Conservation (phyloP, 164 flowering plant species). For the Tetracentron sinense region DNA sequence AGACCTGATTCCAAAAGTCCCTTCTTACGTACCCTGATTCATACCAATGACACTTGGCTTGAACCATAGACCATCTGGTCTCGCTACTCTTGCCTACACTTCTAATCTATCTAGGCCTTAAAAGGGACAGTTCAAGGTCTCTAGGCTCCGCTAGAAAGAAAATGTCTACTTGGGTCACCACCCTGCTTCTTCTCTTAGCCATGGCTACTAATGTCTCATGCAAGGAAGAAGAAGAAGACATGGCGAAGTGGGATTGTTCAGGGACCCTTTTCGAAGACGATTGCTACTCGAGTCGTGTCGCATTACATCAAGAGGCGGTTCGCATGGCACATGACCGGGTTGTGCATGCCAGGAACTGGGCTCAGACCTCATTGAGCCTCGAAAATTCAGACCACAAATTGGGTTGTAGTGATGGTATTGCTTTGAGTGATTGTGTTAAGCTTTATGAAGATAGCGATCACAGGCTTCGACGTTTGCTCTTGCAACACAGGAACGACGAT, state of each 20-base stretch:
- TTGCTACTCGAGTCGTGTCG: background rate
- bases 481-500: slow-evolving; percentile 26
- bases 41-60: no score
- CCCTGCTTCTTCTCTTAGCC: slow-evolving; percentile 19
- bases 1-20: no score
- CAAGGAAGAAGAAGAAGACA: slow-evolving; percentile 6
- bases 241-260: background rate
- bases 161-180: slow-evolving; percentile 21
- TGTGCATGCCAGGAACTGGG: slow-evolving; percentile 22
- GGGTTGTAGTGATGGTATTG: slow-evolving; percentile 4
- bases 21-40: no score
- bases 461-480: slow-evolving; percentile 23
- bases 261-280: background rate
- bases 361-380: slow-evolving; percentile 6
- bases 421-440: slow-evolving; percentile 40
- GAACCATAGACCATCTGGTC: no score
- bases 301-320: slow-evolving; percentile 8
- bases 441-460: slow-evolving; percentile 46
- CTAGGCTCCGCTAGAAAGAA: background rate
- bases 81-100: no score
- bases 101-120: no score
- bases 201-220: slow-evolving; percentile 9
- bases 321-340: slow-evolving; percentile 24
- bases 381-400: background rate
- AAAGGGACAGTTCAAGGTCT: no score